A percentile compares a stretch with the other conserved stretches of the same genome.
Evolutionary conservation across 768 basidiomycete species (phyloP).

Genomic region (Suillus subalutaceus): DNA sequence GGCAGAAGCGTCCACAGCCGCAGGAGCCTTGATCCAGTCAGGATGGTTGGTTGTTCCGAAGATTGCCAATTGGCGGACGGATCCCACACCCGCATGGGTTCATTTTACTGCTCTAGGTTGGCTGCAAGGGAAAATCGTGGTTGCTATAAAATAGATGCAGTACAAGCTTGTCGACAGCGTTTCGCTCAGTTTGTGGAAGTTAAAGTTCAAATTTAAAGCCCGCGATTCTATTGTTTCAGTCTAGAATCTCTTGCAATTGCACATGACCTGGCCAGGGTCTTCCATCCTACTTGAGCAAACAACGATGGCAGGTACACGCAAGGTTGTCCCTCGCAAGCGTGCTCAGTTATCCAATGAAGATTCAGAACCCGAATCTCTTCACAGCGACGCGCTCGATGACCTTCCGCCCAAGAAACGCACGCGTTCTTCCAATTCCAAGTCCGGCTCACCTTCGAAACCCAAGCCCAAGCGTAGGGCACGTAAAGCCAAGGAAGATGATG

Average conservation of each 20-base stretch:
- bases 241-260: background rate
- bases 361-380: conserved; percentile 25
- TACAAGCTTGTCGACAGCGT: too few species aligned
- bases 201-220: background rate
- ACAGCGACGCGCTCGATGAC: conserved; percentile 52
- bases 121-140: background rate
- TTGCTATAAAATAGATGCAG: background rate
- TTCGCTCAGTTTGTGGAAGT: too few species aligned
- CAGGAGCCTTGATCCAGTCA: background rate
- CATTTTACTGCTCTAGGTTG: background rate
- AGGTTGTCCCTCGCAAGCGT: background rate
- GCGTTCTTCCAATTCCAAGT: conserved; percentile 21
- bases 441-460: conserved; percentile 19
- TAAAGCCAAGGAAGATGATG: conserved; percentile 2
- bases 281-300: background rate
- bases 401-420: conserved; percentile 23
- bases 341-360: conserved; percentile 7
- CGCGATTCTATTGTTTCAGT: background rate
- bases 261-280: background rate
- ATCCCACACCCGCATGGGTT: background rate
- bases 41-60: background rate
- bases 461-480: conserved; percentile 26
- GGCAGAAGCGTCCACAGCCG: background rate
- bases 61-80: background rate
- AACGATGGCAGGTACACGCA: conserved; percentile 5